Base-by-base conservation (phyloP, 805 yeast species). In the Starmera caribaea region DNA sequence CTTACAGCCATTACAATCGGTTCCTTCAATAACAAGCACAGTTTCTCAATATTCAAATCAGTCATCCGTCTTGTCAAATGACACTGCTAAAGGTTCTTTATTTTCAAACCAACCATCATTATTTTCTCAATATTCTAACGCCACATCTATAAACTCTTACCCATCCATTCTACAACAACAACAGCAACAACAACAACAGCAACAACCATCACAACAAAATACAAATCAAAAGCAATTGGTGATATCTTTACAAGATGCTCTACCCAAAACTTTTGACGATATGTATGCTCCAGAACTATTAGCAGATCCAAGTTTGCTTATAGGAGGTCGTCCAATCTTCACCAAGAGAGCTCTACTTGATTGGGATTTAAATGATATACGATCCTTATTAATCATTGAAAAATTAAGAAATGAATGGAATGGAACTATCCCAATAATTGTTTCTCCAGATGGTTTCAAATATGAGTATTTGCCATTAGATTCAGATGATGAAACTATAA, bases 361-460 rank as follows among this genome's bases (percentile, higher is more conserved):
- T 55, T 82, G 90, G 90, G 78, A 73, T 36, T 52, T 79, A 38
- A 82, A 82, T 55, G 89, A 81, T 54, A 61, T 79, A 15, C 62
- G 90, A 34, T 77, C 87, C 2, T 56, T 81, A 26, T 59, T 82
- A 30, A 76, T 82, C 24, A 65, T 78, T 16, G 53, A 46, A 21
- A 38, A 39, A 21, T 47, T 73, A 31, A 61, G 59, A 38, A 75
- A 76, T 5, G 78, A 73, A 49, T 81, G 87, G 86, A 61, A 65
- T 13, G 63, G 63, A 8, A 63, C 60, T 40, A 41, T 79, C 6
- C 86, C 85, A 0, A 49, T 55, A 16, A 61, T 75, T 6, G 45
- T 48, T 32, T 38, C 51, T 1, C 56, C 57, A 16, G 47, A 49
- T 35, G 61, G 55, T 6, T 77, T 78, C 53, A 58, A 66, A 38